Evolutionary conservation across 495 filamentous ascomycete genomes (phyloP), one percentile per base, ranked within the genome.

Genomic region (Echria macrotheca): DNA sequence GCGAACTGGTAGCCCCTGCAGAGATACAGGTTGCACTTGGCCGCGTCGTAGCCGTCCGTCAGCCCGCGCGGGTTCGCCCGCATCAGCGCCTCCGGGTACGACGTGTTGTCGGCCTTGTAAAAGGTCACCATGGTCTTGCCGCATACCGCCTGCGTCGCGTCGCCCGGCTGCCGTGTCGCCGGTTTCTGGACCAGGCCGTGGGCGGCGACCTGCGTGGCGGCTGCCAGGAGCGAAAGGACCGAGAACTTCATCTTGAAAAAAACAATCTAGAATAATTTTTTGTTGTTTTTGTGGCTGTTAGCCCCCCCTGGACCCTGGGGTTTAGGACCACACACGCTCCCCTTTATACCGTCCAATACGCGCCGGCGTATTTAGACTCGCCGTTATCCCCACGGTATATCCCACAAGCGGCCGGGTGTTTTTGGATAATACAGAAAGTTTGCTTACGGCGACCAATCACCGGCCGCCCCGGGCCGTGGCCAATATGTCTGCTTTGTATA

Each of bases 1-100:
- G 56, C 80, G 63, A 80, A 86, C 65, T 87, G 80, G 66, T 78
- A 78, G 41, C 85, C 85, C 58, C 81, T 83, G 82, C 85, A 87
- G 11, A 84, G 73, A 68, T 72, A 86, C 39, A 84, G 65, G 63
- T 85, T 74, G 69, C 85, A 87, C 35, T 67, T 69, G 8, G 66
- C 67, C 32, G 71, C 65, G 56, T 83, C 66, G 72, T 80, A 85
- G 57, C 78, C 79, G 44, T 64, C 58, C 62, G 79, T 78, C 47
- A 62, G 52, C n/a, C 61, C 66, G 35, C 70, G n/a, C 0, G 61
- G 59, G 48, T 65, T 79, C 18, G 77, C 69, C 53, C 84, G 76
- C n/a, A 83, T 69, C 32, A 83, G 71, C 9, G 77, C 78, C 57
- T 87, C 82, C 15, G 86, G 70, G 67, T 87, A 85, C 42, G 79